Base-by-base conservation (phyloP, 2,329 filamentous ascomycete genomes). In the Alternaria triticimaculans region DNA sequence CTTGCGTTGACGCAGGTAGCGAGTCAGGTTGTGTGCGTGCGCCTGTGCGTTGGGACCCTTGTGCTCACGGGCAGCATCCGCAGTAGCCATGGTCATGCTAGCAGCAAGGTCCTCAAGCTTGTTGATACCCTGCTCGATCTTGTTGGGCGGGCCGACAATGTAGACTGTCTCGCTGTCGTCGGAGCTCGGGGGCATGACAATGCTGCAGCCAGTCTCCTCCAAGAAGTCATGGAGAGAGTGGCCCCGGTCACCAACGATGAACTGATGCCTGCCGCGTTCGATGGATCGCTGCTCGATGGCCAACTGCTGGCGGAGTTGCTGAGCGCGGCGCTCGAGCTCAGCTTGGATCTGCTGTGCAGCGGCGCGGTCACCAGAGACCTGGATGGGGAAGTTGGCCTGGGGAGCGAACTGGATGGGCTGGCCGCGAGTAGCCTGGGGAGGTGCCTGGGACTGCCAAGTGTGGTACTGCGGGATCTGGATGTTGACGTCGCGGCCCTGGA, bases 51-150 rank as follows among this genome's bases (percentile, higher is more conserved):
- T 92, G 59, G 87, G 85, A 30, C 91, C 88, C 15, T 91, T 90
- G 79, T 97, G 92, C 78, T 94, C 91, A 55, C 90, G 89, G 30
- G 91, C 89, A 71, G 97, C 88, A 75, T 97, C 94, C 67, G 97
- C 89, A 76, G 90, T 92, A 43, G 91, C 89, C 84, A 90, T 92
- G 74, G 93, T 90, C 89, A 97, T 95, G 77, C 89, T 90, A 74
- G 92, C 92, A 51, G 95, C 94, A 59, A 97, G 86, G 71, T 97
- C 92, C 86, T 96, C 93, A 51, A 94, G 92, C 79, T 89, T 92
- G 76, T 97, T 91, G 50, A 94, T 84, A 74, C 92, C 96, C 67
- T 85, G 85, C 65, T 92, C 86, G 60, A 98, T 88, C 72, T 88
- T 88, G 66, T 92, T 88, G 8, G 89, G 82, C 18, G 91, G 93